These are phyloP conservation scores for Ophiosphaerella herpotricha DNA, from an alignment of 2,329 filamentous ascomycete genomes.

Conservation along the genomic window DNA sequence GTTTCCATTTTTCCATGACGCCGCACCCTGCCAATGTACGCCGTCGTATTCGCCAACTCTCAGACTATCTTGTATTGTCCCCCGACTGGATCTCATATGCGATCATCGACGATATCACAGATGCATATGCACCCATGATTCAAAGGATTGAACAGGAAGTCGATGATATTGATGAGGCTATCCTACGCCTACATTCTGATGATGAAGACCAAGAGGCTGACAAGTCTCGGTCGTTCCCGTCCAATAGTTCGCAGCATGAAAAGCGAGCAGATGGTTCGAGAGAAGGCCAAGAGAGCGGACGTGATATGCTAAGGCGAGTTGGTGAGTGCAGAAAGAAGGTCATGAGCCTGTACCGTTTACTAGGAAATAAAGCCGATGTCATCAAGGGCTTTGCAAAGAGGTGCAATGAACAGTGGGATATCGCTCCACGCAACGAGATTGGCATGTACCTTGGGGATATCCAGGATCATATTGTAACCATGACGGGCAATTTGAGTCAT, in stretches of 20 bases:
- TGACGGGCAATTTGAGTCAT: slow-evolving; percentile 94
- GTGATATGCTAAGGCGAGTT: slow-evolving; percentile 89
- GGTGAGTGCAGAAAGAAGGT: slow-evolving; percentile 96
- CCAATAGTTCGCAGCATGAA: slow-evolving; percentile 41
- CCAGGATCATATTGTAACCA: slow-evolving; percentile 98
- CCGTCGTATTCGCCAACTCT: slow-evolving; percentile 86
- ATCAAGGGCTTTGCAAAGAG: slow-evolving; percentile 99
- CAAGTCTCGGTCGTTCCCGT: slow-evolving; percentile 26
- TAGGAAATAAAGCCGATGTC: slow-evolving; percentile 97
- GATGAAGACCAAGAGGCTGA: slow-evolving; percentile 36
- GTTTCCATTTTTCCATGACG: slow-evolving; percentile 95
- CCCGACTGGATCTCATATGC: slow-evolving; percentile 99
- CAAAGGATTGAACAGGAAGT: slow-evolving; percentile 94
- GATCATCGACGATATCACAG: slow-evolving; percentile 97
- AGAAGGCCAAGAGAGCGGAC: slow-evolving; percentile 53
- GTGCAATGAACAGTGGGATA: slow-evolving; percentile 97
- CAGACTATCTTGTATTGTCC: slow-evolving; percentile 89
- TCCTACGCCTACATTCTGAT: slow-evolving; percentile 78
- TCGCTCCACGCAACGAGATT: slow-evolving; percentile 92
- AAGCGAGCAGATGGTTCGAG: slow-evolving; percentile 49
- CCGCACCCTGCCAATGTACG: slow-evolving; percentile 96
- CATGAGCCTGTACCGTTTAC: slow-evolving; percentile 88
- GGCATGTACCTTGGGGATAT: slow-evolving; percentile 98
- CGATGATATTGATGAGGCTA: slow-evolving; percentile 93
- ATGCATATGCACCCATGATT: slow-evolving; percentile 91